These are phyloP conservation scores for Gracilaria gracilis DNA, from an alignment of 23 red algal species.

Conservation along the genomic window DNA sequence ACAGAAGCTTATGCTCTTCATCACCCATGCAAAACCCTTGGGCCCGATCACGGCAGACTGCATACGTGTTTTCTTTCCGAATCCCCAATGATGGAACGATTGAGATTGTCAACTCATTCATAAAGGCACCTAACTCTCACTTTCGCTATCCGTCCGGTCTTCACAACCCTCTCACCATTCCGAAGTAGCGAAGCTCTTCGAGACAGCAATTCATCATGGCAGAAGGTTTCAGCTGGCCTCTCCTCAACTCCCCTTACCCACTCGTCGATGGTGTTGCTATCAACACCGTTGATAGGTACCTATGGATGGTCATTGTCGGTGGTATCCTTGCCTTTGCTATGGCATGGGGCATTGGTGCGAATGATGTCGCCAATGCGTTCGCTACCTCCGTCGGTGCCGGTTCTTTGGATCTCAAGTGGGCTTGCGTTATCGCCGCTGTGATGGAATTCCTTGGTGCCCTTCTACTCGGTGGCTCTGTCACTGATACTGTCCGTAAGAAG, in stretches of 20 bases:
- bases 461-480: slow-evolving; percentile 80
- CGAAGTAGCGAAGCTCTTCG: slow-evolving; percentile 38
- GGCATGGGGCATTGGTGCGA: slow-evolving; percentile 94
- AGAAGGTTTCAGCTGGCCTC: slow-evolving; percentile 17
- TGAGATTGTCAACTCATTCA: background rate
- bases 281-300: slow-evolving; percentile 52
- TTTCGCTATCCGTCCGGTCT: background rate
- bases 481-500: slow-evolving; percentile 87
- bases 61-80: background rate
- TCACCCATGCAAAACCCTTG: background rate
- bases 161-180: background rate
- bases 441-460: slow-evolving; percentile 79
- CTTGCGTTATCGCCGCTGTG: slow-evolving; percentile 78
- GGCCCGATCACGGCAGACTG: background rate
- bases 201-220: slow-evolving; percentile 36
- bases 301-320: slow-evolving; percentile 78
- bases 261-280: slow-evolving; percentile 36
- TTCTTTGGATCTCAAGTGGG: slow-evolving; percentile 75
- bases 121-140: background rate
- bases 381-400: slow-evolving; percentile 92
- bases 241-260: background rate
- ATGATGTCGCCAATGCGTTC: slow-evolving; percentile 95
- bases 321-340: slow-evolving; percentile 81
- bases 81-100: background rate
- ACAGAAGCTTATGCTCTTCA: too few relatives aligned